Evolutionary conservation across 2,329 filamentous ascomycete species (phyloP).

Genomic region (Claviceps monticola): DNA sequence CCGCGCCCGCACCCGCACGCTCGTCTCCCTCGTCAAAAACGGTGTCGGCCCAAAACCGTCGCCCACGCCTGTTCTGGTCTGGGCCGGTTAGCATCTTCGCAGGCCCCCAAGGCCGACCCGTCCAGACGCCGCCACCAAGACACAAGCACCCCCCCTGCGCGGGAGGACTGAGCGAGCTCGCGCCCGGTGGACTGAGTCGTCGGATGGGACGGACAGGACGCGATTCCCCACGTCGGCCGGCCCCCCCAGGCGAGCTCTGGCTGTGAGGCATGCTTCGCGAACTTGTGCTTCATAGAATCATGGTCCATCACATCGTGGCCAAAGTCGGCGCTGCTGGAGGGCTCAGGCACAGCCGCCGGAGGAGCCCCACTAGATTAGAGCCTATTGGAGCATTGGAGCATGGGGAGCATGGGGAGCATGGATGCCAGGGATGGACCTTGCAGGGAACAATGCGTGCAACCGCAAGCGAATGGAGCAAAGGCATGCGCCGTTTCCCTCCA

Average conservation of each 20-base stretch:
- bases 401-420: background rate
- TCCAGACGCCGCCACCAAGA: background rate
- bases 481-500: background rate
- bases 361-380: background rate
- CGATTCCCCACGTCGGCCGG: background rate
- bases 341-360: constrained; percentile 1
- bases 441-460: constrained; percentile 1
- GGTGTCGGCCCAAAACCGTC: background rate
- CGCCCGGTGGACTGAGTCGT: constrained; percentile 1
- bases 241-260: background rate
- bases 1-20: background rate
- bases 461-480: background rate
- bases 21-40: no score
- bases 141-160: background rate
- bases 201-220: background rate
- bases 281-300: background rate
- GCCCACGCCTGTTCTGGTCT: no score
- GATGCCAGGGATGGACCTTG: background rate
- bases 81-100: no score
- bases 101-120: background rate
- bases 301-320: background rate
- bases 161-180: constrained; percentile 2
- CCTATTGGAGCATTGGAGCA: no score
- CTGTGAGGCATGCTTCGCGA: background rate
- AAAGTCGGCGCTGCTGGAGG: background rate